phyloP scores from a whole-genome alignment of 306 rosid species.

The Prinsepia uniflora region DNA sequence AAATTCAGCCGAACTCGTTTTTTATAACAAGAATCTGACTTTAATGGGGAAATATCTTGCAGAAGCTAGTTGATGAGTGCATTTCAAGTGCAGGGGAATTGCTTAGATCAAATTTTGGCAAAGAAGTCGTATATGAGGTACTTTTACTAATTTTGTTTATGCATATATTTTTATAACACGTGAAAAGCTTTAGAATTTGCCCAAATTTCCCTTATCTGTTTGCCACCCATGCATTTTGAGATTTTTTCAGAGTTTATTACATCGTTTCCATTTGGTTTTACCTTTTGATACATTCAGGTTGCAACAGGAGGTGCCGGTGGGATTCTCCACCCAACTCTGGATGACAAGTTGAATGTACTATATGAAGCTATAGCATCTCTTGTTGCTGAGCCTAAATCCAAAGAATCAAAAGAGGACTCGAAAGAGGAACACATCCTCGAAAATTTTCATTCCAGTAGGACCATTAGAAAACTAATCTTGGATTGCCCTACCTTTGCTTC shows the following conservation, averaged over 20 bases:
- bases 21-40: background rate
- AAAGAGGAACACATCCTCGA: slow-evolving; percentile 75
- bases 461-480: slow-evolving; percentile 72
- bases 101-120: slow-evolving; percentile 80
- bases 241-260: background rate
- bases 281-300: slow-evolving; percentile 40
- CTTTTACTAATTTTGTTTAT: background rate
- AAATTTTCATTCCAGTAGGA: slow-evolving; percentile 85
- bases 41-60: slow-evolving; percentile 26
- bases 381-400: slow-evolving; percentile 57
- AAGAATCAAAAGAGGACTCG: slow-evolving; percentile 43
- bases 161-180: background rate
- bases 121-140: slow-evolving; percentile 88
- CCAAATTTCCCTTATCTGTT: background rate
- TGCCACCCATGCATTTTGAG: background rate
- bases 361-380: slow-evolving; percentile 66
- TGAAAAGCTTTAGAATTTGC: background rate
- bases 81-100: slow-evolving; percentile 60
- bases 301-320: slow-evolving; percentile 75
- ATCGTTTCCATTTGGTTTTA: background rate
- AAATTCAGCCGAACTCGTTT: background rate
- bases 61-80: slow-evolving; percentile 76
- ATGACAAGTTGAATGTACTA: slow-evolving; percentile 57
- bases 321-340: slow-evolving; percentile 65
- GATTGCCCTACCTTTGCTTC: slow-evolving; percentile 79